Evolutionary conservation across 176 grass and related monocot genomes (phyloP), one percentile per base, ranked within the genome.

Genomic region (Stipa capillata): DNA sequence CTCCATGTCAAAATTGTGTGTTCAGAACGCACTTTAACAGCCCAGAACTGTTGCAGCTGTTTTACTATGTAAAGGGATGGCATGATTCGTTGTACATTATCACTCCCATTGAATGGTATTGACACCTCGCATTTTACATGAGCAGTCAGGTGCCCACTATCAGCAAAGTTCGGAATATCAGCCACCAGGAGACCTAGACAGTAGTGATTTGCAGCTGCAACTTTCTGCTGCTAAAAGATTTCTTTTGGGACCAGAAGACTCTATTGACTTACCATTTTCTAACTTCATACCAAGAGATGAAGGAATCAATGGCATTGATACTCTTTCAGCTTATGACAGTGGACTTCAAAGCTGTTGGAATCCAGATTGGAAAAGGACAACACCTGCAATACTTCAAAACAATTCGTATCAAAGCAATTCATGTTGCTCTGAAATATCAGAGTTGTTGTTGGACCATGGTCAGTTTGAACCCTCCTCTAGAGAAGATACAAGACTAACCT

Each of bases 151-250:
- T 72, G 27, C 82, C 25, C 62, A 83, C 50, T 70, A 35, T 84
- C 85, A 56, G 62, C 81, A 84, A 82, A 84, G 47, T 67, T 57
- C 71, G 66, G 83, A 85, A 77, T 76, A 93, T 44, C 67, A 78
- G 12, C 28, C 83, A 53, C 82, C 37, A 69, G 78, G 71, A 78
- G 45, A 37, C 49, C 73, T 89, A 63, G 84, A 87, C 54, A 60
- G 77, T 42, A 80, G 77, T 81, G 84, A 95, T 79, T 69, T 99
- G 77, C 57, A 76, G 21, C 43, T 83, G 27, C 87, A 85, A 77
- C 73, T 99, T 82, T 93, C 92, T 82, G 96, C 89, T 59, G 86
- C 96, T 50, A 94, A 87, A 83, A 86, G 65, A 73, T 95, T 91
- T 87, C 85, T 99, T 83, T 88, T 99, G 48, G 96, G 88, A 32